These are phyloP conservation scores for Colletotrichum chlorophyti DNA, from an alignment of 2,329 filamentous ascomycete genomes.

Conservation along the genomic window DNA sequence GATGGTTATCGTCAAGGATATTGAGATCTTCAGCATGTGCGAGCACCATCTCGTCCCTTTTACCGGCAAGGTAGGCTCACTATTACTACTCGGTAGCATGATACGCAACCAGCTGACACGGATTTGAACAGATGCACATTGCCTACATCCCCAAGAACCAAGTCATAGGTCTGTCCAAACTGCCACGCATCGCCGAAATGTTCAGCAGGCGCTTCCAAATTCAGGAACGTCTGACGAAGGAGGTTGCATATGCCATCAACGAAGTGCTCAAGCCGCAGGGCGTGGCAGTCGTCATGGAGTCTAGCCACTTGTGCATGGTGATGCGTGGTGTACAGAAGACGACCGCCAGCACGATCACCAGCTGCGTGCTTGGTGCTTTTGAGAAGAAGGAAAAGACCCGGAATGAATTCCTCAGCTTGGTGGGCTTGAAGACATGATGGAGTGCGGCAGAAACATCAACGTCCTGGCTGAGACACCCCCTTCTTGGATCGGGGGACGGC, in stretches of 20 bases:
- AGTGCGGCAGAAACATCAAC: neutral
- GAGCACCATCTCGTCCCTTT: constrained; percentile 98
- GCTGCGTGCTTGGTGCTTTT: constrained; percentile 97
- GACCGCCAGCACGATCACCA: constrained; percentile 85
- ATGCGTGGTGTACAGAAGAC: constrained; percentile 99
- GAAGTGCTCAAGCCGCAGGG: constrained; percentile 93
- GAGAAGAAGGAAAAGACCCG: constrained; percentile 90
- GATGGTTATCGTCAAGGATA: constrained; percentile 97
- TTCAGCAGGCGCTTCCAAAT: constrained; percentile 93
- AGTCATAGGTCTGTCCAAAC: constrained; percentile 93
- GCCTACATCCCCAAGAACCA: constrained; percentile 93
- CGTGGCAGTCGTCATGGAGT: constrained; percentile 97
- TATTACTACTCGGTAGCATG: neutral
- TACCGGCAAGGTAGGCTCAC: constrained; percentile 77
- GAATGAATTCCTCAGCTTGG: constrained; percentile 91
- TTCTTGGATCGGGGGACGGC: neutral
- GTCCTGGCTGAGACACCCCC: constrained; percentile 1
- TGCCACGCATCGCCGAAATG: constrained; percentile 96
- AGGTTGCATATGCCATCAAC: constrained; percentile 92
- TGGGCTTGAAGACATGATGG: constrained; percentile 60
- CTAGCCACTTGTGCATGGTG: constrained; percentile 96
- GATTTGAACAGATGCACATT: constrained; percentile 83
- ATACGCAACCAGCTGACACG: neutral
- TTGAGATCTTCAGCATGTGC: constrained; percentile 92
- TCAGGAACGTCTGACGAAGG: constrained; percentile 94